Evolutionary conservation across 208 protist genomes (phyloP).

Genomic region (Lotmaria passim): DNA sequence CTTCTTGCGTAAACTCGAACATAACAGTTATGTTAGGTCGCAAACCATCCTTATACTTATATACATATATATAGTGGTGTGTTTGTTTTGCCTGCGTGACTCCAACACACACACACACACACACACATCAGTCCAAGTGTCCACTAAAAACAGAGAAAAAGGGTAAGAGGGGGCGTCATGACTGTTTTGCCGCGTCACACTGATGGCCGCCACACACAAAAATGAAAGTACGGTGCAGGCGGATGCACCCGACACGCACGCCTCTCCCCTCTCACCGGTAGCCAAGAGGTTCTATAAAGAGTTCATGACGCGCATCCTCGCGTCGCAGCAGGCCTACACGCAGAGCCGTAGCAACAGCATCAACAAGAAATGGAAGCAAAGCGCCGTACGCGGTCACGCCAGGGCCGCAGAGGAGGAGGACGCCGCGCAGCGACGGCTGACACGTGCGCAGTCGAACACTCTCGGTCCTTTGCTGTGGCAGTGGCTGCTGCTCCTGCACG

Average conservation of each 20-base stretch:
- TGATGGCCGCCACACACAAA: not conserved
- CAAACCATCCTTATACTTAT: no score
- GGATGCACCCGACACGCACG: not conserved
- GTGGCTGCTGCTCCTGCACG: constrained; percentile 25
- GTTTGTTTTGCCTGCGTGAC: no score
- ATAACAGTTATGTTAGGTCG: no score
- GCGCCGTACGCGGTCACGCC: not conserved
- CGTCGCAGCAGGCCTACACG: not conserved
- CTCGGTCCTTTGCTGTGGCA: constrained; percentile 31
- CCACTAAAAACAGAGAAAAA: no score
- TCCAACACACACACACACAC: no score
- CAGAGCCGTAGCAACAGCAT: not conserved
- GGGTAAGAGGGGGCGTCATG: no score
- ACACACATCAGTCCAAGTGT: no score
- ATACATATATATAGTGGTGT: no score
- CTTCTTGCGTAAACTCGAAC: no score
- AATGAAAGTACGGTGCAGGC: not conserved
- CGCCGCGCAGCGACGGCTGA: constrained; percentile 11
- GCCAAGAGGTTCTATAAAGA: constrained; percentile 16
- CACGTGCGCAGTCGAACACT: constrained; percentile 5
- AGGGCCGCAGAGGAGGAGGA: not conserved
- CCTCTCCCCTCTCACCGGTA: not conserved
- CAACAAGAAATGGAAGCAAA: not conserved
- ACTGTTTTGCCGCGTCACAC: no score
- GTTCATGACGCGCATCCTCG: constrained; percentile 10